Base-by-base conservation (phyloP, 768 basidiomycete species). In the button mushroom (Agaricus bisporus) region DNA sequence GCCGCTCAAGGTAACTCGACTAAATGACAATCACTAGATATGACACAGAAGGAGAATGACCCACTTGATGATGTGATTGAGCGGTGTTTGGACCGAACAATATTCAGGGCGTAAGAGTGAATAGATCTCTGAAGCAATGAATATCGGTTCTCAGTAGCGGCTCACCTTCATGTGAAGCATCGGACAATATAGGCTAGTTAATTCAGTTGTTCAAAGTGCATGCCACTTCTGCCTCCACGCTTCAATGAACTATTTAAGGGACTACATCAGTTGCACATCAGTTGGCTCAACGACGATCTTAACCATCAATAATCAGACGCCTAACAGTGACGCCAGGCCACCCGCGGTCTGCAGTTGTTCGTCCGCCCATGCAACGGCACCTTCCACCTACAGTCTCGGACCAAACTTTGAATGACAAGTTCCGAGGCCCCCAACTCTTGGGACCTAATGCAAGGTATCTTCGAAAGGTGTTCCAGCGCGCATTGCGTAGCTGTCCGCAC, bases 171-270 rank as follows among this genome's bases (percentile, higher is more conserved):
- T 93, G 89, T 57, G 82, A 86, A 4, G 89, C 89, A 66, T 93
- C 91, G 6, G 85, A 84, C 7, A 93, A 69, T 36, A 93, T 63
- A 11, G 68, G 50, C 83, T 86, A 2, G 88, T 88, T 20, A 91
- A 68, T 63, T 83, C 85, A 35, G 82, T 90, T 4, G 80, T 79
- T 56, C 86, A 80, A 54, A 88, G 62, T 2, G 86, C 87, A 38
- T 70, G 78, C 64, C 91, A 86, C 64, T 89, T 90, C 65, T 91
- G 83, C 57, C 89, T 69, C 89, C 89, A 91, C 6, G 90, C 89
- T 61, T 87, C 86, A 57, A 91, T 90, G 72, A 90, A 91, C 80
- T 86, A 54, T 14, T 32, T 7, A n/a, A n/a, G 18, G 47, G 51
- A 25, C 14, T 18, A 38, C 8, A 46, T 29, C 44, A 29, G 26